Evolutionary conservation across 306 rosid species (phyloP).

Genomic region (Pterocarpus macrocarpus): DNA sequence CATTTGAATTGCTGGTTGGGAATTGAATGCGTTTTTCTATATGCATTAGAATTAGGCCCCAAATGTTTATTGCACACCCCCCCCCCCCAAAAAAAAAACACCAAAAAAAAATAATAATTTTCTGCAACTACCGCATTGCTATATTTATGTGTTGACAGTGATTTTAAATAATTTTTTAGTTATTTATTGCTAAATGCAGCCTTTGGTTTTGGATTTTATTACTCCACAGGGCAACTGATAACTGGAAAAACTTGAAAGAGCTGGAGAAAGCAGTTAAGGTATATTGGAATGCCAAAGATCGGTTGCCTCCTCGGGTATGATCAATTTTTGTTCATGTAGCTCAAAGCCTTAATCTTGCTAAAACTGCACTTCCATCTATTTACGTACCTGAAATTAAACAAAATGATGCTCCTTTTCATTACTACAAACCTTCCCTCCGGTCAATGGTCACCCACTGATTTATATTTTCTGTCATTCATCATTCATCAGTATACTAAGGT

Average conservation of each 20-base stretch:
- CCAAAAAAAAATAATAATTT: neutral
- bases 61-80: no score
- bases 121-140: neutral
- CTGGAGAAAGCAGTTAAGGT: slow-evolving; percentile 89
- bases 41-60: neutral
- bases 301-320: slow-evolving; percentile 90
- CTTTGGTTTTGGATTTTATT: slow-evolving; percentile 32
- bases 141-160: neutral
- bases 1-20: neutral
- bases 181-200: slow-evolving; percentile 24
- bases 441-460: neutral
- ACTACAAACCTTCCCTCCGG: neutral
- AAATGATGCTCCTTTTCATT: slow-evolving; percentile 25
- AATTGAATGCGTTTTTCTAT: neutral
- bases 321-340: slow-evolving; percentile 13
- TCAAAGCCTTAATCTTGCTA: neutral
- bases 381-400: neutral
- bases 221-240: slow-evolving; percentile 71
- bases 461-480: slow-evolving; percentile 26
- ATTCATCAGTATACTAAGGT: neutral
- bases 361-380: slow-evolving; percentile 12
- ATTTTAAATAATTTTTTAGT: neutral
- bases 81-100: no score
- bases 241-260: slow-evolving; percentile 94
- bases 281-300: slow-evolving; percentile 84